Conservation (phyloP, 352 stramenopile species). For the Phytophthora lateralis region DNA sequence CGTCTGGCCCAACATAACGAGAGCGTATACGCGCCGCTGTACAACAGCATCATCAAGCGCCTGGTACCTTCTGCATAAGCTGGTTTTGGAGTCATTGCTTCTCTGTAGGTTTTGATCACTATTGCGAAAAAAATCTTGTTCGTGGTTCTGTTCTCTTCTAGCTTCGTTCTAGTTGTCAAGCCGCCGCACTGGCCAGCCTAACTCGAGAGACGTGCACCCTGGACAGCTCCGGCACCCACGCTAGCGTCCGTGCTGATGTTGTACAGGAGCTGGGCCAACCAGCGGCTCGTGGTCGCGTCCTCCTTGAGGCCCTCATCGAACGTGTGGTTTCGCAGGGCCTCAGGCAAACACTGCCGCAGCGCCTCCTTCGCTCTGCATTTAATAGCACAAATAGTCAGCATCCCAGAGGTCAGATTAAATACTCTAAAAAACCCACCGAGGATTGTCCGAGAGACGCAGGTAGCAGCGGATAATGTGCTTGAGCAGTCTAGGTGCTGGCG, state of each 20-base stretch:
- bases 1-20: slow-evolving; percentile 76
- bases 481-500: slow-evolving; percentile 94
- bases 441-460: slow-evolving; percentile 92
- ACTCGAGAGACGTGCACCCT: slow-evolving; percentile 38
- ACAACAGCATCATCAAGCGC: slow-evolving; percentile 65
- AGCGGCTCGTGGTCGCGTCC: slow-evolving; percentile 96
- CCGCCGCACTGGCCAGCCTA: slow-evolving; percentile 28
- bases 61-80: slow-evolving; percentile 36
- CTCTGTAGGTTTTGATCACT: slow-evolving; percentile 23
- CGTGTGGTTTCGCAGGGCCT: slow-evolving; percentile 94
- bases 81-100: slow-evolving; percentile 7
- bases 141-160: slow-evolving; percentile 7
- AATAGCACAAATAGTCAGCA: slow-evolving; percentile 20
- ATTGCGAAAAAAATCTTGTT: slow-evolving; percentile 24
- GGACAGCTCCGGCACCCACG: slow-evolving; percentile 26
- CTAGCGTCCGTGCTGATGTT: slow-evolving; percentile 73
- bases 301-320: slow-evolving; percentile 95
- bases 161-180: slow-evolving; percentile 1
- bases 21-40: slow-evolving; percentile 59
- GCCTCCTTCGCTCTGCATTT: slow-evolving; percentile 91
- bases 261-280: slow-evolving; percentile 95
- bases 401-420: slow-evolving; percentile 36
- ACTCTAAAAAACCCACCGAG: slow-evolving; percentile 29
- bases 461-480: slow-evolving; percentile 99
- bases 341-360: slow-evolving; percentile 95